Percentiles rank a stretch among this genome's conserved stretches.
Evolutionary conservation across 441 rosid genomes (phyloP).

Genomic region (Lepidium campestre): DNA sequence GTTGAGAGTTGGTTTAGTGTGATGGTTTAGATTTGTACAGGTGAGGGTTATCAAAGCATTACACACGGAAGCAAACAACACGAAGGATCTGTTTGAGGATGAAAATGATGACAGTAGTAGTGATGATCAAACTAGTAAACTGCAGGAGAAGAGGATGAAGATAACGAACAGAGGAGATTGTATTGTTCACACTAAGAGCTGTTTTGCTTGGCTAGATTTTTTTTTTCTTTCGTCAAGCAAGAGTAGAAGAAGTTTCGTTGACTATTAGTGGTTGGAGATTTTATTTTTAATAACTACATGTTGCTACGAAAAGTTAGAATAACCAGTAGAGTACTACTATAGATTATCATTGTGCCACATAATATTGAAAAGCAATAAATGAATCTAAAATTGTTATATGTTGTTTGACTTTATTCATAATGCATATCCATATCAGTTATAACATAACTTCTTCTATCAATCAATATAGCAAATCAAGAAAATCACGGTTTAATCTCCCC

Average conservation of each 20-base stretch:
- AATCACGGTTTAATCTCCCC: neutral
- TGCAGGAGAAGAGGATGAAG: conserved; percentile 24
- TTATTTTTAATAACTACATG: neutral
- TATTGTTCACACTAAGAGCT: no score
- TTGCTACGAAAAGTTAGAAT: neutral
- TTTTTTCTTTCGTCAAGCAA: no score
- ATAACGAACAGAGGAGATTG: neutral
- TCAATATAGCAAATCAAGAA: neutral
- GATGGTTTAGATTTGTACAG: no score
- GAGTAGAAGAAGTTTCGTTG: no score
- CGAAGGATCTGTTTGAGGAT: no score
- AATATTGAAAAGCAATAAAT: neutral
- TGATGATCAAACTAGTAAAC: conserved; percentile 10
- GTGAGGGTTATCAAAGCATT: no score
- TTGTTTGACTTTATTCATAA: neutral
- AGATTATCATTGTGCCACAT: neutral
- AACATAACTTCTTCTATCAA: neutral
- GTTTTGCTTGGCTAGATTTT: no score
- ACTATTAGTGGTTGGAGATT: neutral
- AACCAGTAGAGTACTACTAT: neutral
- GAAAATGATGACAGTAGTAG: neutral
- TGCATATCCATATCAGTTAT: neutral
- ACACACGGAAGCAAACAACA: no score
- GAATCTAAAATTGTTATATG: neutral
- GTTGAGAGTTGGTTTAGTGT: no score